Conservation (phyloP, 2,329 filamentous ascomycete genomes). For the Cercospora canescens region DNA sequence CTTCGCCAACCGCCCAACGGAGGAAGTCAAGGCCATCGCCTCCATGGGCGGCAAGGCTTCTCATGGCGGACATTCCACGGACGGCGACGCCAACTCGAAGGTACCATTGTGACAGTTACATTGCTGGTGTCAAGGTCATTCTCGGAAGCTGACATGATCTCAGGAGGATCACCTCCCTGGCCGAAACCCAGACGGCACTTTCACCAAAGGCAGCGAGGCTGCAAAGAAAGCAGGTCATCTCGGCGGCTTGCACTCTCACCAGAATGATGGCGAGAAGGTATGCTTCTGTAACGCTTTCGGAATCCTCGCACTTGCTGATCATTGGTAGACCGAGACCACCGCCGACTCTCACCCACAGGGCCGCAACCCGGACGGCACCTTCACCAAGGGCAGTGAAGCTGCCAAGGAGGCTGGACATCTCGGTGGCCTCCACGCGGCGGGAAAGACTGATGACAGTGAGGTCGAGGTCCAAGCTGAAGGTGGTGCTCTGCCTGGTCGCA, state of each 20-base stretch:
- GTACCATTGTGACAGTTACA: background rate
- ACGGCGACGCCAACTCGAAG: background rate
- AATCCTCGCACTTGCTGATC: background rate
- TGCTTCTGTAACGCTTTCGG: too few species aligned
- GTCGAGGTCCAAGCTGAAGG: constrained; percentile 26
- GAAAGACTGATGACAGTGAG: constrained; percentile 16
- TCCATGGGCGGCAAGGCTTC: constrained; percentile 50
- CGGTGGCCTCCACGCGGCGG: constrained; percentile 21
- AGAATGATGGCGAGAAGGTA: constrained; percentile 4
- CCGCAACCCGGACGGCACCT: constrained; percentile 28
- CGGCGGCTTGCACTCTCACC: constrained; percentile 23
- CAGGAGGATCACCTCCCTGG: constrained; percentile 22
- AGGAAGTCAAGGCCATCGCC: constrained; percentile 51
- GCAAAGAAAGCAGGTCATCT: constrained; percentile 28
- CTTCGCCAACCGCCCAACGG: constrained; percentile 54
- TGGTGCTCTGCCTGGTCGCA: constrained; percentile 32
- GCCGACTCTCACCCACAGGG: constrained; percentile 19
- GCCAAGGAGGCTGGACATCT: constrained; percentile 27
- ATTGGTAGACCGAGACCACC: background rate
- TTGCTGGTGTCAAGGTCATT: background rate
- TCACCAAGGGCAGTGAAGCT: constrained; percentile 25
- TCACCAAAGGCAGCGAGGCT: constrained; percentile 25
- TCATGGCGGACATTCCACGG: constrained; percentile 5
- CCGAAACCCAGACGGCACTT: constrained; percentile 29
- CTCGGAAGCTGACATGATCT: background rate